These are phyloP conservation scores for Boletus patriciae DNA, from an alignment of 768 basidiomycete species.

Conservation along the genomic window DNA sequence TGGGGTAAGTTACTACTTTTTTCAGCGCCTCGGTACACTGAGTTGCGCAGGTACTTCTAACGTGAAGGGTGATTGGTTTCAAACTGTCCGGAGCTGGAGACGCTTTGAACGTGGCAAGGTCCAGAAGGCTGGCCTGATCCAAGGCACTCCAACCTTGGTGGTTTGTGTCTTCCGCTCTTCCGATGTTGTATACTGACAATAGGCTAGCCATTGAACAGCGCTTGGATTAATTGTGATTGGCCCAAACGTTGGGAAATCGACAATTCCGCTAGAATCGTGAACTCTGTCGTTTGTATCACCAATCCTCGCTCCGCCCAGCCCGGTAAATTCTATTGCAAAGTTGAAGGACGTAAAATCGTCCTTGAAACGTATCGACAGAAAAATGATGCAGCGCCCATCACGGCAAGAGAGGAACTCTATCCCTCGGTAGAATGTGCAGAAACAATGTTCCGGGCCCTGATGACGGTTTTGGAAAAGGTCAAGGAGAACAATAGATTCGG, in stretches of 20 bases:
- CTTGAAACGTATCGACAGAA: not conserved
- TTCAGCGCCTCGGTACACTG: not conserved
- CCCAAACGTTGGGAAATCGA: not conserved
- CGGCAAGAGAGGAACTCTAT: not conserved
- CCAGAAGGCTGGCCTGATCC: not conserved
- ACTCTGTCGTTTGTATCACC: not conserved
- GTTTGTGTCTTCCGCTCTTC: not conserved
- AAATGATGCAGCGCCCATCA: not conserved
- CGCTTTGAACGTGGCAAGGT: constrained; percentile 2
- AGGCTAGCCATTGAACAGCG: not conserved
- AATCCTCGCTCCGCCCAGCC: not conserved
- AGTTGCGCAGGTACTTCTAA: not conserved
- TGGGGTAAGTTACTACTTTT: not conserved
- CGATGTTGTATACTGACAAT: too few species aligned
- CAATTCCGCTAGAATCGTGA: not conserved
- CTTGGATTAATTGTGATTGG: not conserved
- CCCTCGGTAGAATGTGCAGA: not conserved
- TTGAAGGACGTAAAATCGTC: not conserved
- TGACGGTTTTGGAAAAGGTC: not conserved
- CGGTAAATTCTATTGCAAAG: not conserved
- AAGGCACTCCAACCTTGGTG: not conserved
- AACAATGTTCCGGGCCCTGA: not conserved
- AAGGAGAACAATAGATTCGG: not conserved
- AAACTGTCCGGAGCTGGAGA: constrained; percentile 4
- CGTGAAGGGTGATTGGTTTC: constrained; percentile 1